Base-by-base conservation (phyloP, 2,329 filamentous ascomycete species). In the Fusarium cyanostomum region DNA sequence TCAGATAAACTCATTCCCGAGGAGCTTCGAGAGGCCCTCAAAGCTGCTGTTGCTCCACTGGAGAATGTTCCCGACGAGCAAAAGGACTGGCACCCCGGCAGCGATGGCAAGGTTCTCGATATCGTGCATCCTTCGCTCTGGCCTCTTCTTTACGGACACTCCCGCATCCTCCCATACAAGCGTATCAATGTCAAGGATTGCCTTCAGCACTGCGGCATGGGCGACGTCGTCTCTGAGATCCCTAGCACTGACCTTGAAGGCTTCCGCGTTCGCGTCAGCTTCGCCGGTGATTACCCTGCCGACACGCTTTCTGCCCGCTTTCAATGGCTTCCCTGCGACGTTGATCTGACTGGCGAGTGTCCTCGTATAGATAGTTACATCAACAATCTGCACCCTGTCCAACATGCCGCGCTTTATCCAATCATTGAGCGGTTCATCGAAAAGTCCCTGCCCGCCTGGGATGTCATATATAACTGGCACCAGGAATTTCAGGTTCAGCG, bases 251-350 rank as follows among this genome's bases (percentile, higher is more conserved):
- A 38, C 7, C 21, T 43, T 13, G 13, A 21, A 6, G 48, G 28
- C 28, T 31, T 24, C 18, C 30, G 9, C 18, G 37, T 28, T 30
- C 21, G 7, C 16, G 21, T 7, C 13, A 15, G 24, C 8, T 28
- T 34, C 12, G 1, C 8, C 15, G 34, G 16, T 12, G 26, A 9
- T 8, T 27, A 21, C 16, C 24, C 26, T 9, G 10, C 12, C 2
- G 16, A n/a, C 7, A 18, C 24, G 27, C 48, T 67, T 13, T 69
- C 67, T 5, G 52, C 49, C 18, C 39, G 43, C 27, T 80, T 73
- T 35, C 81, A 82, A 56, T 82, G 80, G 81, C 72, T 87, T 12
- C 84, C 84, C 11, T 79, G 79, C 44, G 79, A 84, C 5, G 75
- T 86, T 13, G 68, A 75, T n/a, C 72, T 84, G 38, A 68, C 72